Evolutionary conservation across 2,329 filamentous ascomycete species (phyloP).

Genomic region (Clonostachys byssicola): DNA sequence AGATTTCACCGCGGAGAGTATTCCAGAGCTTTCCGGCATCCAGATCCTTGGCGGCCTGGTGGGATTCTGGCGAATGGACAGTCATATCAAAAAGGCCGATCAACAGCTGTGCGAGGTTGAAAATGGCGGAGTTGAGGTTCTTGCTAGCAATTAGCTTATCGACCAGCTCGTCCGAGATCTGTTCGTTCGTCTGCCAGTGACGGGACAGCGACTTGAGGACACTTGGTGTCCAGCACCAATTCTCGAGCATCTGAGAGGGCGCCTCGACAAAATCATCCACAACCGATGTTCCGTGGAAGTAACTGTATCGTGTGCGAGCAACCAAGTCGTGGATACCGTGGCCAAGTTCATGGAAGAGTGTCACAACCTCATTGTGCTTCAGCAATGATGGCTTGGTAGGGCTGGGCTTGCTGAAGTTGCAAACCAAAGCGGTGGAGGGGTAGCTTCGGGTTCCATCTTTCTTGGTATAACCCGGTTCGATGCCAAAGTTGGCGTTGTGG

Average conservation of each 20-base stretch:
- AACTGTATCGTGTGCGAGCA: conserved; percentile 57
- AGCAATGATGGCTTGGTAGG: conserved; percentile 72
- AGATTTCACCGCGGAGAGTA: conserved; percentile 65
- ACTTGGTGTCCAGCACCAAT: conserved; percentile 69
- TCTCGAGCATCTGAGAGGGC: conserved; percentile 70
- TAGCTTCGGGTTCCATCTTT: conserved; percentile 68
- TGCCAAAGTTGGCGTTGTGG: conserved; percentile 80
- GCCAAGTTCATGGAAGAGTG: conserved; percentile 74
- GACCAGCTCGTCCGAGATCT: conserved; percentile 72
- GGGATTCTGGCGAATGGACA: conserved; percentile 66
- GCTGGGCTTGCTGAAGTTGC: conserved; percentile 82
- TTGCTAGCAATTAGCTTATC: conserved; percentile 72
- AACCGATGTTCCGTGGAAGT: conserved; percentile 64
- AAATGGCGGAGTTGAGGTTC: conserved; percentile 76
- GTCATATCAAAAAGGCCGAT: conserved; percentile 85
- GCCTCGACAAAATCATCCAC: conserved; percentile 69
- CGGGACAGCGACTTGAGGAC: conserved; percentile 64
- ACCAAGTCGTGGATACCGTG: conserved; percentile 68
- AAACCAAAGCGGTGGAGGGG: conserved; percentile 75
- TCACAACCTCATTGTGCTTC: conserved; percentile 80
- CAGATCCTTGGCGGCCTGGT: conserved; percentile 62
- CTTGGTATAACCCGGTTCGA: conserved; percentile 67
- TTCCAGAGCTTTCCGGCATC: conserved; percentile 69
- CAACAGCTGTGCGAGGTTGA: conserved; percentile 74
- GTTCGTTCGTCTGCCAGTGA: conserved; percentile 67